These are phyloP conservation scores for Phtheirospermum japonicum DNA, from an alignment of 257 asterid genomes.

Conservation along the genomic window DNA sequence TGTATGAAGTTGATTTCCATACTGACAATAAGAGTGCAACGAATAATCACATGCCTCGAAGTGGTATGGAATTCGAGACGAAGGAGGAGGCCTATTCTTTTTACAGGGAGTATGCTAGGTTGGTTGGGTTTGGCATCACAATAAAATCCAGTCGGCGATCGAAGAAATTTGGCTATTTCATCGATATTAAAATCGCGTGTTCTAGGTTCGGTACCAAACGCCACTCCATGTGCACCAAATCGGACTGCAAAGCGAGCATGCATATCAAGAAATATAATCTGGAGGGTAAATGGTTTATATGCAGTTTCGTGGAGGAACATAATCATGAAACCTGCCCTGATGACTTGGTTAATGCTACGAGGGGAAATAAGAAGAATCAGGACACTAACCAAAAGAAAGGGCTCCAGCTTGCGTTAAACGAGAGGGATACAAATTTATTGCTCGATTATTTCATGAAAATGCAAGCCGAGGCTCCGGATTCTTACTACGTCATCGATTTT, in stretches of 20 bases:
- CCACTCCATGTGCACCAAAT: slow-evolving; percentile 37
- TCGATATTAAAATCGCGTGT: slow-evolving; percentile 52
- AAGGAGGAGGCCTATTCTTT: slow-evolving; percentile 51
- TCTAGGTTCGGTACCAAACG: slow-evolving; percentile 48
- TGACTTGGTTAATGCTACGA: slow-evolving; percentile 30
- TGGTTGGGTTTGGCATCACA: slow-evolving; percentile 51
- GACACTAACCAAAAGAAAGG: slow-evolving; percentile 29
- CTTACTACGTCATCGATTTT: slow-evolving; percentile 40
- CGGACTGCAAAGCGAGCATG: slow-evolving; percentile 52
- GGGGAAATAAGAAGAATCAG: slow-evolving; percentile 34
- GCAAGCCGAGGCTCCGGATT: slow-evolving; percentile 47
- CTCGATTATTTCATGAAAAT: slow-evolving; percentile 38
- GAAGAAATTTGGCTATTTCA: slow-evolving; percentile 49
- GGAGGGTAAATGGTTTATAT: slow-evolving; percentile 50
- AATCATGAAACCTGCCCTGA: slow-evolving; percentile 43
- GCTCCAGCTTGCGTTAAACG: slow-evolving; percentile 38
- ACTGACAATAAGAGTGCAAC: slow-evolving; percentile 16
- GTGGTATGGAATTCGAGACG: slow-evolving; percentile 46
- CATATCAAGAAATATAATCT: slow-evolving; percentile 39
- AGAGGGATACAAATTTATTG: slow-evolving; percentile 36
- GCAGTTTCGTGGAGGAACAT: slow-evolving; percentile 42
- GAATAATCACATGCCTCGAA: slow-evolving; percentile 29
- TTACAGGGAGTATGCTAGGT: slow-evolving; percentile 46
- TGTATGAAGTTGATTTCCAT: slow-evolving; percentile 25
- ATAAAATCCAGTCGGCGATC: slow-evolving; percentile 54